Conservation (phyloP, 345 rosid species). For the Odontarrhena argentea region DNA sequence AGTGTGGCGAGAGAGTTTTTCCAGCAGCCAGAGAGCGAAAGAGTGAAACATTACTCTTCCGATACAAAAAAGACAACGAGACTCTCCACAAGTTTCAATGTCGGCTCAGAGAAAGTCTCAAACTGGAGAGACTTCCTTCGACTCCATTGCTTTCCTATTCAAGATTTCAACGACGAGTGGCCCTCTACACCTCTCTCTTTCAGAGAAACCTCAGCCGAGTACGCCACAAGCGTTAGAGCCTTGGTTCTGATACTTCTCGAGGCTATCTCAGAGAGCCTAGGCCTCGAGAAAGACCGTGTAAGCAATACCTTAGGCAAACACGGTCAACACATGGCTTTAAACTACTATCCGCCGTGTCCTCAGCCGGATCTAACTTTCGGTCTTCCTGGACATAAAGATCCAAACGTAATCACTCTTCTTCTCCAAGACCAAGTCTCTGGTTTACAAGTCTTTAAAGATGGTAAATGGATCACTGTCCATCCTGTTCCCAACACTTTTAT, state of each 20-base stretch:
- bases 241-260: constrained; percentile 56
- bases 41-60: constrained; percentile 63
- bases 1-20: constrained; percentile 57
- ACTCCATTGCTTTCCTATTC: constrained; percentile 74
- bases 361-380: constrained; percentile 78
- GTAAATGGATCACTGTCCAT: constrained; percentile 67
- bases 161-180: constrained; percentile 65
- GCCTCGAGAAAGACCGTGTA: constrained; percentile 54
- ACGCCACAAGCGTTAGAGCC: constrained; percentile 54
- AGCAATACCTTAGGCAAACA: constrained; percentile 47
- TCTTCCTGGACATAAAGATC: constrained; percentile 75
- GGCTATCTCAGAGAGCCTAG: constrained; percentile 79
- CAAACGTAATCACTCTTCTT: constrained; percentile 65
- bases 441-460: constrained; percentile 61
- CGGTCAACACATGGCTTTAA: constrained; percentile 87
- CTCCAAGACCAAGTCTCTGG: constrained; percentile 79
- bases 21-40: constrained; percentile 63
- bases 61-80: constrained; percentile 61
- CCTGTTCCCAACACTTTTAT: constrained; percentile 67
- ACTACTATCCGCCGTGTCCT: constrained; percentile 85
- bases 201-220: constrained; percentile 59
- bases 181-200: constrained; percentile 72
- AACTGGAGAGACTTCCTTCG: constrained; percentile 89
- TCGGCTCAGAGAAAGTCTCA: constrained; percentile 59
- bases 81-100: constrained; percentile 76